Base-by-base conservation (phyloP, 257 asterid species). In the Fraxinus quadrangulata region DNA sequence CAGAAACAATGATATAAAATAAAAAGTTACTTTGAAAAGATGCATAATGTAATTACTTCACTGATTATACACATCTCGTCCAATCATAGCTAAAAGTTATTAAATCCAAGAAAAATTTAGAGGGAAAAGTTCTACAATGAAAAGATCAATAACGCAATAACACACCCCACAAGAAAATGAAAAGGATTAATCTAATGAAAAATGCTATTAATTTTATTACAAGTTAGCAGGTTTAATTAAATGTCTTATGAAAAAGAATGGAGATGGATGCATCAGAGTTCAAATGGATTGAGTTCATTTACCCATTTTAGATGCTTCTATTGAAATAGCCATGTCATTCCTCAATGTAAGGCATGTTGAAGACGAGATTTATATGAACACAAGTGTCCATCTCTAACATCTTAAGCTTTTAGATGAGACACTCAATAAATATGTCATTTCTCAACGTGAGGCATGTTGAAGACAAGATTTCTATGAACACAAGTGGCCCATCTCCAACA, bases 1-100 rank as follows among this genome's bases (percentile, higher is more conserved):
- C 76, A 70, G 75, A 76, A 45, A 67, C 12, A 17, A 77, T 19
- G 67, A 73, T 56, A 45, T 67, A 79, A 77, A 40, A 19, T n/a
- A 4, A 59, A 71, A 10, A 70, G 14, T 26, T 16, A 31, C 69
- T 77, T 36, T 19, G 11, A 54, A 72, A 33, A 47, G 5, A 31
- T 45, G 70, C 40, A 31, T 19, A 63, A 24, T 23, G 69, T 26
- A 63, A 63, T 63, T 24, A 63, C 69, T 23, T 63, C 0, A 16
- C 5, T 9, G 68, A 61, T 23, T 54, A 54, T 54, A 17, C 26
- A 54, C 23, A n/a, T 54, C 23, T 54, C 12, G 2, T 54, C 26
- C 9, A 54, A n/a, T 54, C 7, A 6, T 54, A 54, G 65, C 65
- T 54, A 6, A 54, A 5, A 51, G 12, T 6, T 19, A 19, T n/a